Base-by-base conservation (phyloP, 768 basidiomycete species). In the Boletus tylopilopsis region DNA sequence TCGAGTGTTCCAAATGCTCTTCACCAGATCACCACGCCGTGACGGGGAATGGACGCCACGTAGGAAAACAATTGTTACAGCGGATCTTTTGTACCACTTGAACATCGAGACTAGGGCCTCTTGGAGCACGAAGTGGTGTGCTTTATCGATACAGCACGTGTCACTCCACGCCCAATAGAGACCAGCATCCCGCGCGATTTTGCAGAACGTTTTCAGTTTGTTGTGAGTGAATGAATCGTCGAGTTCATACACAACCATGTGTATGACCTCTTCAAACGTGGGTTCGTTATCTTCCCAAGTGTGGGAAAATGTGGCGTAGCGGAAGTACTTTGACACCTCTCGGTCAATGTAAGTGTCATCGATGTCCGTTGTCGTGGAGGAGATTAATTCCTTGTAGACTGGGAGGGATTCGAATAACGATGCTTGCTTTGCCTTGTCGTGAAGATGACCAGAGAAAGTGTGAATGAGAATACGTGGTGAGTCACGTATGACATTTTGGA, bases 281-380 rank as follows among this genome's bases (percentile, higher is more conserved):
- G 42, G 42, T 22, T 44, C 42, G 4, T 44, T 34, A 25, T 44
- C 42, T 23, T 24, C 42, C 42, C 42, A 44, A n/a, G 42, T 34
- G 22, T 43, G 42, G 9, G 42, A 44, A 34, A 44, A 44, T 16
- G 22, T n/a, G 16, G 42, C 42, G 10, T 34, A 44, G 32, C 42
- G 42, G 16, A 33, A 43, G 42, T 33, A 33, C 12, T 44, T 15
- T 4, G 42, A 6, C 3, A 44, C 42, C 32, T 44, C 42, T 34
- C 16, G 32, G 23, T 34, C 32, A 5, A 44, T 44, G n/a, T 24
- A 22, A 9, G 32, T 32, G 3, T 23, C 5, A n/a, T 44, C 42
- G 11, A 44, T 44, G 22, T n/a, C 15, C 13, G 23, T 44, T 13
- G 23, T 35, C 33, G 19, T 44, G 8, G 23, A 24, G n/a, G 43